phyloP scores from a whole-genome alignment of 345 rosid genomes.

The Ailanthus altissimus region DNA sequence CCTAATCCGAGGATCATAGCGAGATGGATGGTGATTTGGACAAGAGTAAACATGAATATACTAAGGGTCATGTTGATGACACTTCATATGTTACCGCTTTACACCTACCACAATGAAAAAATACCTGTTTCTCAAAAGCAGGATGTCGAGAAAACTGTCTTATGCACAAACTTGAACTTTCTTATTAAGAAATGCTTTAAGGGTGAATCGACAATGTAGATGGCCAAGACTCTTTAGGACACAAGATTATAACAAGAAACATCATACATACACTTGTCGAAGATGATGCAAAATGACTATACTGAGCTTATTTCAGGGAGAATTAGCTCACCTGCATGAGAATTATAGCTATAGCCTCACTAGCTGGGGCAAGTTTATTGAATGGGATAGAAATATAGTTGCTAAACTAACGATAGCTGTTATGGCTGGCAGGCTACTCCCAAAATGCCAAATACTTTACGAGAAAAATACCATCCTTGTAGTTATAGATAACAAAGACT shows the following conservation, averaged over 20 bases:
- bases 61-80: constrained; percentile 83
- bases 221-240: not conserved
- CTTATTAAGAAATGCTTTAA: not conserved
- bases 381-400: constrained; percentile 74
- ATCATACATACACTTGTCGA: not conserved
- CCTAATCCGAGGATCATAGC: constrained; percentile 77
- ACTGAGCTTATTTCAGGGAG: not conserved
- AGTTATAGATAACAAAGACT: constrained; percentile 86
- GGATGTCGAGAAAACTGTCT: not conserved
- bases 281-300: not conserved
- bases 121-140: constrained; percentile 47
- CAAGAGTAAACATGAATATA: constrained; percentile 78
- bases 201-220: not conserved
- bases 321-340: constrained; percentile 73
- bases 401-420: constrained; percentile 77
- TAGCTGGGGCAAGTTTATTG: constrained; percentile 71
- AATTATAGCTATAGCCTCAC: constrained; percentile 88
- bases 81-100: constrained; percentile 77
- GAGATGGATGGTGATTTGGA: constrained; percentile 73
- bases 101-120: constrained; percentile 90
- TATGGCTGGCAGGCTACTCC: constrained; percentile 77
- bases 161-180: not conserved
- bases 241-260: not conserved
- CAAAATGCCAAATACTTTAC: constrained; percentile 55
- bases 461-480: constrained; percentile 61